A percentile compares a stretch with the other conserved stretches of the same genome.
These are phyloP conservation scores for Xylaria intraflava DNA, from an alignment of 495 filamentous ascomycete species.

Conservation along the genomic window DNA sequence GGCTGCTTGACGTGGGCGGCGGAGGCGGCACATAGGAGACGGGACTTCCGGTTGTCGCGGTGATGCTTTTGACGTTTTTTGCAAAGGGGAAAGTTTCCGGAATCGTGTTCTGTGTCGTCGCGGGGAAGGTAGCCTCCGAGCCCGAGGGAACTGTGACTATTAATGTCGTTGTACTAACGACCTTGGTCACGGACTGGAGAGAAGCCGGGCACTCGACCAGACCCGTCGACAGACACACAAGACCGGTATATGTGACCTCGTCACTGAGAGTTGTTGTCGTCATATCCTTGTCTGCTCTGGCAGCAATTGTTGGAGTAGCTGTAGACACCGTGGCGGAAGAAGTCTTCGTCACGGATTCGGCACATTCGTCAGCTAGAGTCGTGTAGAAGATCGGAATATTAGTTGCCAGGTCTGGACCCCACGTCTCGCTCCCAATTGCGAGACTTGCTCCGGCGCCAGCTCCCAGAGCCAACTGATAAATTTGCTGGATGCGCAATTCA, in stretches of 20 bases:
- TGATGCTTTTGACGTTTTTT: slow-evolving; percentile 28
- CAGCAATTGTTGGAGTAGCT: slow-evolving; percentile 21
- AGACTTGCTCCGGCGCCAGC: slow-evolving; percentile 47
- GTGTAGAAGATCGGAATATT: slow-evolving; percentile 49
- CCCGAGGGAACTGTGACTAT: slow-evolving; percentile 35
- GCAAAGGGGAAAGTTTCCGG: slow-evolving; percentile 33
- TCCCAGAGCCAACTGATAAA: slow-evolving; percentile 44
- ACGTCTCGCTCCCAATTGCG: slow-evolving; percentile 35
- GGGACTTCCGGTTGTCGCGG: slow-evolving; percentile 30
- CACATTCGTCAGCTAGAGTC: slow-evolving; percentile 42
- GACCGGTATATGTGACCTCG: slow-evolving; percentile 31
- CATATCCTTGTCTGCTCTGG: slow-evolving; percentile 23
- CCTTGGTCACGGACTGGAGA: slow-evolving; percentile 34
- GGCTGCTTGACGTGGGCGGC: slow-evolving; percentile 21
- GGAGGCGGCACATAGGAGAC: slow-evolving; percentile 26
- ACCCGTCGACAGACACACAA: slow-evolving; percentile 31
- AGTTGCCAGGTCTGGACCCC: slow-evolving; percentile 43
- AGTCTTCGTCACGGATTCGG: slow-evolving; percentile 15
- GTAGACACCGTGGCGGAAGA: slow-evolving; percentile 16
- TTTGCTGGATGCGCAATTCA: slow-evolving; percentile 36
- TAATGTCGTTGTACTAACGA: slow-evolving; percentile 26
- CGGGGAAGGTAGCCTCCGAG: slow-evolving; percentile 29
- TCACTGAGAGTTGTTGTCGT: slow-evolving; percentile 31
- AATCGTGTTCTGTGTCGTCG: slow-evolving; percentile 23
- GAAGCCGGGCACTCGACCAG: slow-evolving; percentile 42